Evolutionary conservation across 352 stramenopile species (phyloP), one percentile per base, ranked within the genome.

Genomic region (Phytophthora sojae): DNA sequence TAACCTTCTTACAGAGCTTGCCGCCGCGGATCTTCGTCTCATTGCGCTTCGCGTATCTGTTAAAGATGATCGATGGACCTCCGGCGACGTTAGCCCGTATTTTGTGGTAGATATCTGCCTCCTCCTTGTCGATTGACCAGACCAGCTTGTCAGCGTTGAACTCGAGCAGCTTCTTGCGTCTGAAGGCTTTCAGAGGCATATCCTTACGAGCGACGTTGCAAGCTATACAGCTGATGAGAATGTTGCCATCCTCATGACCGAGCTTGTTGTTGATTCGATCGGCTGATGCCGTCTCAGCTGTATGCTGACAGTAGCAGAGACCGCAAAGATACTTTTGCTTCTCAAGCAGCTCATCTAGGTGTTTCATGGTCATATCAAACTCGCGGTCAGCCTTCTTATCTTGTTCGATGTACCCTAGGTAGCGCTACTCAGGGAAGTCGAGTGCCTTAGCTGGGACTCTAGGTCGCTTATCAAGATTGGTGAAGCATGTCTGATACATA

Each of bases 201-300:
- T 74, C 50, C 42, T 80, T 80, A 19, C 67, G 64, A 47, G 53
- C 54, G 35, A 62, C 19, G 49, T 80, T 80, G 37, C 73, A 80
- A 14, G 57, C 2, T 15, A 75, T 66, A 42, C 73, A 80, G 7
- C 12, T 59, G 3, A 77, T 72, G 0, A 69, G 17, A 8, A 69
- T 59, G 32, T 69, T 69, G 0, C 63, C 63, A 54, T 69, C 37
- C 12, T 68, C 7, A 57, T 72, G n/a, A n/a, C n/a, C n/a, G n/a
- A n/a, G n/a, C n/a, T n/a, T n/a, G n/a, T n/a, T n/a, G n/a, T n/a
- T n/a, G 30, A 76, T 61, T 30, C 73, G 23, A 64, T 80, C 73
- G 26, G 47, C 73, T 17, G 73, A 77, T 26, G 29, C 57, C n/a
- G 47, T 80, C 11, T 76, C 51, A 25, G 55, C 57, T 25, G 61